Evolutionary conservation across 768 basidiomycete genomes (phyloP), one percentile per base, ranked within the genome.

Genomic region (Boletus pseudopeckii): DNA sequence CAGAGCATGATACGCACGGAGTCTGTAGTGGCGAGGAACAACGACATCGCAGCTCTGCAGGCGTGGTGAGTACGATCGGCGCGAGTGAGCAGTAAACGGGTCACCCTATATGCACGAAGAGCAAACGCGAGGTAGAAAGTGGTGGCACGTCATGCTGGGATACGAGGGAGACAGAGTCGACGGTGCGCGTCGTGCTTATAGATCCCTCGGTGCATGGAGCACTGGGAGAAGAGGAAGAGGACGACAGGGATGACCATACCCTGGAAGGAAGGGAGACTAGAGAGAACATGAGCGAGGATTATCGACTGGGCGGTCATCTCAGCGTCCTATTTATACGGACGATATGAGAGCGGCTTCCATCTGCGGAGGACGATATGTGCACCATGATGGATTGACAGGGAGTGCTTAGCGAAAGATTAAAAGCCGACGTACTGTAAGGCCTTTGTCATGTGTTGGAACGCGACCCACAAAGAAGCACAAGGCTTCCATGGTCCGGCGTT

Each of bases 21-120:
- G 69, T 92, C 90, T 6, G 90, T 92, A 11, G 90, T 93, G 3
- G 90, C 90, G 11, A 93, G 82, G 69, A 93, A 93, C 51, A 92
- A 68, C 10, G 90, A 78, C 71, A 92, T 69, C 5, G 88, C 90
- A 36, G 88, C 87, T 43, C 91, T 92, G 64, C 28, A 53, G 37
- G 33, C 37, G 33, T 22, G 43, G 50, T 61, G 45, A 64, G 62
- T 49, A 57, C 24, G 56, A 53, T 40, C 44, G 46, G 45, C 30
- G 36, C 22, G 34, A 44, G 52, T 8, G 14, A 40, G 34, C n/a
- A 41, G 37, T 43, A 18, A 39, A 14, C 17, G 30, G 20, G 63
- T 54, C 70, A 88, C 88, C 88, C 88, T 57, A 88, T 76, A 67
- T 90, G 88, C 22, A 84, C 79, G 42, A 80, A 67, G 46, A 87